Percentiles rank a stretch among this genome's conserved stretches.
phyloP scores from a whole-genome alignment of 106 monocot species.

The Agapanthus africanus region DNA sequence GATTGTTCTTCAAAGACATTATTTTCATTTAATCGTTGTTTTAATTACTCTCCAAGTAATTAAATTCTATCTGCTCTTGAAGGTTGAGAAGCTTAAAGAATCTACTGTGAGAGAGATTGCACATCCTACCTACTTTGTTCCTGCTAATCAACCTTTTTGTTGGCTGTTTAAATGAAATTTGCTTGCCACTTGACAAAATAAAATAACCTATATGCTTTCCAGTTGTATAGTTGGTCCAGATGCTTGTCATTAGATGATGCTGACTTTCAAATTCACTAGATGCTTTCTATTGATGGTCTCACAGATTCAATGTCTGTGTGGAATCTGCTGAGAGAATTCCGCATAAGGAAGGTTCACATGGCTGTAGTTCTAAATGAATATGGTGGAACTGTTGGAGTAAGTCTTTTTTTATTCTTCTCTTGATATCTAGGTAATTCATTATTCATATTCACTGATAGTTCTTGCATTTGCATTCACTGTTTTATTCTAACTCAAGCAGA shows the following conservation, averaged over 20 bases:
- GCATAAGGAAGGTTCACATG: conserved; percentile 95
- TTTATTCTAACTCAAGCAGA: background rate
- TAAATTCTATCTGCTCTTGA: conserved; percentile 20
- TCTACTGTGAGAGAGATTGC: conserved; percentile 82
- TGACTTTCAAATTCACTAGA: background rate
- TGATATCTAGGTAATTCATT: background rate
- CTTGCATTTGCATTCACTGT: background rate
- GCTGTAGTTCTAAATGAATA: conserved; percentile 97
- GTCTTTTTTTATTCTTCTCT: conserved; percentile 12
- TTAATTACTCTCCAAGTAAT: conserved; percentile 1
- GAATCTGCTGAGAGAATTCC: conserved; percentile 90
- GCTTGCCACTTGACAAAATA: background rate
- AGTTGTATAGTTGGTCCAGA: background rate
- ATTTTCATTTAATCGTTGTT: background rate
- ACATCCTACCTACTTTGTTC: conserved; percentile 92
- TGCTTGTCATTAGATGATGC: too few relatives aligned
- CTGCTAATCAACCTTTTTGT: conserved; percentile 38
- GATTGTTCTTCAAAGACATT: background rate
- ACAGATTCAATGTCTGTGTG: conserved; percentile 99
- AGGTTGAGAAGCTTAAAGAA: conserved; percentile 76
- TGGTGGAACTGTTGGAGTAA: conserved; percentile 98
- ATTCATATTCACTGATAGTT: background rate
- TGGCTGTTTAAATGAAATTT: background rate
- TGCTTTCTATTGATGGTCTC: conserved; percentile 9
- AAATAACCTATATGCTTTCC: background rate